phyloP scores from a whole-genome alignment of 768 basidiomycete species.

The Hygrocybe coccinea region DNA sequence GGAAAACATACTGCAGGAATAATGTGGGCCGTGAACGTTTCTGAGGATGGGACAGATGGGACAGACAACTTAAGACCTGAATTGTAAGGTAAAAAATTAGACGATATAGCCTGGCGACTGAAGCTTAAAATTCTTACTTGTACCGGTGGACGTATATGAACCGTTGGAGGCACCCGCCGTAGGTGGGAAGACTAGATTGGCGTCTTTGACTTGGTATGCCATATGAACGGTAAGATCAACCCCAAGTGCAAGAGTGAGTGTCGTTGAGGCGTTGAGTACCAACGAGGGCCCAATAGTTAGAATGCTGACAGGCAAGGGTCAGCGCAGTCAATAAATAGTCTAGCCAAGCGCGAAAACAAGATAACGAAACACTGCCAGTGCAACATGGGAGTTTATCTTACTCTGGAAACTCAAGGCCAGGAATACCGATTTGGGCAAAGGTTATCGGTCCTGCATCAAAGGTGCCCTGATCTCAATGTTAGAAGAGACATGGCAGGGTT shows the following conservation, averaged over 20 bases:
- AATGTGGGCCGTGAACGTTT: conserved; percentile 31
- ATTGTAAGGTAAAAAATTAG: neutral
- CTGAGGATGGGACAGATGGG: conserved; percentile 26
- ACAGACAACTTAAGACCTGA: conserved; percentile 32
- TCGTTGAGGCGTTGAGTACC: conserved; percentile 28
- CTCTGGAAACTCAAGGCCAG: conserved; percentile 31
- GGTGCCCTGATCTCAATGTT: conserved; percentile 14
- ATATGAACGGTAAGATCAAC: conserved; percentile 31
- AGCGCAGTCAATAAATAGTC: neutral
- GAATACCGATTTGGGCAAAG: conserved; percentile 32
- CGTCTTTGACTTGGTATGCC: conserved; percentile 27
- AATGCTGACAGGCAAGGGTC: conserved; percentile 22
- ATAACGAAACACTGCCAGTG: too few relatives aligned
- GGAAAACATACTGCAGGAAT: conserved; percentile 23
- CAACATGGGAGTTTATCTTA: too few relatives aligned
- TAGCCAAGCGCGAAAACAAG: neutral
- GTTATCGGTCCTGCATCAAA: conserved; percentile 27
- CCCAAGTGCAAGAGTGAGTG: conserved; percentile 28
- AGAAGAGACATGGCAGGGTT: too few relatives aligned
- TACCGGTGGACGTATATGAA: conserved; percentile 24
- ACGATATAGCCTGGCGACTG: neutral
- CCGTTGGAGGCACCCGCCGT: conserved; percentile 20
- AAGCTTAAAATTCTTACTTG: conserved; percentile 24
- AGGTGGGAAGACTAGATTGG: conserved; percentile 39
- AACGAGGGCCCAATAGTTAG: conserved; percentile 40